Percentiles rank a stretch among this genome's conserved stretches.
Conservation (phyloP, 139 green algal species). For the Cymbomonas tetramitiformis region DNA sequence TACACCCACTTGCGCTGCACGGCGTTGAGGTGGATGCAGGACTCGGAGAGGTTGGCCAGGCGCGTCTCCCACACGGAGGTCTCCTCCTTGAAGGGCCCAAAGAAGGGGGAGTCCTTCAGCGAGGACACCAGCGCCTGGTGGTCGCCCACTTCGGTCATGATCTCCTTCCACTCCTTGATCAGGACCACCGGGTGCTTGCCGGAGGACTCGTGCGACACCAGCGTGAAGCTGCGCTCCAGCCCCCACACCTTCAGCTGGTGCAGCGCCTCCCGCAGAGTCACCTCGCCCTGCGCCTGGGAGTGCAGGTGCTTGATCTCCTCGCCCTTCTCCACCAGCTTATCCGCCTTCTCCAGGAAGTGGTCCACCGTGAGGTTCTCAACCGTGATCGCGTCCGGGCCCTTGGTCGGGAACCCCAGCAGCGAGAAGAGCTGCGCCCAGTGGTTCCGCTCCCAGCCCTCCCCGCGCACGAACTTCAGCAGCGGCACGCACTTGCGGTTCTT, state of each 20-base stretch:
- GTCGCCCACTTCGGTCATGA: slow-evolving; percentile 60
- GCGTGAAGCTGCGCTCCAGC: slow-evolving; percentile 44
- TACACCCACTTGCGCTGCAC: slow-evolving; percentile 68
- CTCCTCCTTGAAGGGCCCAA: slow-evolving; percentile 36
- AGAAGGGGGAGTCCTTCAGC: slow-evolving; percentile 49
- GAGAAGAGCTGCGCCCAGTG: slow-evolving; percentile 61
- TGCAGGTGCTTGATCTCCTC: slow-evolving; percentile 52
- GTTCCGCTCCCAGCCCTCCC: slow-evolving; percentile 48
- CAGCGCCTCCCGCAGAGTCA: slow-evolving; percentile 54
- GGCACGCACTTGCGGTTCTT: slow-evolving; percentile 30
- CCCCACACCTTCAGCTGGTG: slow-evolving; percentile 63
- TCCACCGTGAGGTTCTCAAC: slow-evolving; percentile 50
- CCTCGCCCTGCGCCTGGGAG: slow-evolving; percentile 52
- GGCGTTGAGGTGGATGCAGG: slow-evolving; percentile 29
- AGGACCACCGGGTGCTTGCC: slow-evolving; percentile 24
- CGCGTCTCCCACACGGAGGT: slow-evolving; percentile 41
- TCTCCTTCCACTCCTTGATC: slow-evolving; percentile 66
- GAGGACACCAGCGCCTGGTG: slow-evolving; percentile 54
- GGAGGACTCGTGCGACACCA: slow-evolving; percentile 16
- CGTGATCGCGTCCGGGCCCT: slow-evolving; percentile 30
- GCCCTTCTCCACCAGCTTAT: slow-evolving; percentile 33
- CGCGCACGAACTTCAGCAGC: slow-evolving; percentile 48
- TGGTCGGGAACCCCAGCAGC: slow-evolving; percentile 43
- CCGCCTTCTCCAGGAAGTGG: slow-evolving; percentile 50
- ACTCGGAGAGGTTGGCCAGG: slow-evolving; percentile 43